Percentiles rank a stretch among this genome's conserved stretches.
Evolutionary conservation across 73 alveolate species (phyloP).

Genomic region (Tetrahymena malaccensis): DNA sequence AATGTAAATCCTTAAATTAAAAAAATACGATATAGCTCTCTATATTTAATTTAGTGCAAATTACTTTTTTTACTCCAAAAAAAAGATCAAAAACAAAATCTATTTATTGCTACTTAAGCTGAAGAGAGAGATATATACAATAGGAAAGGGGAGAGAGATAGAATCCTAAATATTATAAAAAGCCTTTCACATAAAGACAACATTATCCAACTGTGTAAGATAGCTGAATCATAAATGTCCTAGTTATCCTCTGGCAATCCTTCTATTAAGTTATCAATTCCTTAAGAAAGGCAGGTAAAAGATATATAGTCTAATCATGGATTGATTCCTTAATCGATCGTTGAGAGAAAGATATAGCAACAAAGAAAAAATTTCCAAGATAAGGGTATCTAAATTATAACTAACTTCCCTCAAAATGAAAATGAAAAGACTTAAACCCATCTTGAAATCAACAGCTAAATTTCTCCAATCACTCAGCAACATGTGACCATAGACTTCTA

Average conservation of each 20-base stretch:
- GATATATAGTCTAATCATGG: not conserved
- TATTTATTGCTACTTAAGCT: not conserved
- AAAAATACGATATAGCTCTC: not conserved
- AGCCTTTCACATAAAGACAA: not conserved
- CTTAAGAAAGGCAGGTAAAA: not conserved
- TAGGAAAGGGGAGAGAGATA: not conserved
- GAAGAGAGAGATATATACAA: not conserved
- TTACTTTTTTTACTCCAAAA: not conserved
- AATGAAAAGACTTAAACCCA: not conserved
- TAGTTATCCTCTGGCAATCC: not conserved
- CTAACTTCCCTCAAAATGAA: not conserved
- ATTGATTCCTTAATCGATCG: not conserved
- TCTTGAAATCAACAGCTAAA: not conserved
- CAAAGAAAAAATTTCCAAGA: not conserved
- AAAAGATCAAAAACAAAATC: not conserved
- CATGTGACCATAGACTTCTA: not conserved
- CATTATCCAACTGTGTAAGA: not conserved
- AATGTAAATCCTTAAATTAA: not conserved
- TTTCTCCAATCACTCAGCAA: not conserved
- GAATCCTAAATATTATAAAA: not conserved
- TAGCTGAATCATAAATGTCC: not conserved
- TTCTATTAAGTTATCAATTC: not conserved
- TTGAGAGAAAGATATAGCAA: not conserved
- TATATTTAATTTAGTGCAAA: not conserved
- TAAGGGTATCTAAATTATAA: not conserved